Percentiles rank a stretch among this genome's conserved stretches.
Conservation (phyloP, 1,139 yeast species). For the Wickerhamomyces sp. region DNA sequence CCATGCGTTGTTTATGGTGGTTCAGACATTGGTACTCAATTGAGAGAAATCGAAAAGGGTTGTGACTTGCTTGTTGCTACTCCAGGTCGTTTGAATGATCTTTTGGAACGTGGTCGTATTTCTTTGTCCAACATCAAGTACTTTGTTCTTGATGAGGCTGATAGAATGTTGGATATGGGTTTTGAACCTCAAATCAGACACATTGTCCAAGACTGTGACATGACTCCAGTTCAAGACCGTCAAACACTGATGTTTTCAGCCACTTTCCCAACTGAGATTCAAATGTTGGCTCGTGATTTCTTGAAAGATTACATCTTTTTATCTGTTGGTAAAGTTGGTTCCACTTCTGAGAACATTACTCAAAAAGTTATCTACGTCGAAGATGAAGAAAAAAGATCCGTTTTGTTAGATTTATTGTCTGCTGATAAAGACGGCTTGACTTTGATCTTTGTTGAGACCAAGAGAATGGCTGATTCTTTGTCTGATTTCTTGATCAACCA, state of each 20-base stretch:
- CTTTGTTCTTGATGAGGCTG: constrained; percentile 97
- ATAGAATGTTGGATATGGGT: constrained; percentile 99
- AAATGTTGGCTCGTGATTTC: constrained; percentile 95
- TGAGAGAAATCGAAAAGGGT: constrained; percentile 86
- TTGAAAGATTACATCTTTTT: constrained; percentile 91
- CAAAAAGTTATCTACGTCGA: constrained; percentile 92
- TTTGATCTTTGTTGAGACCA: constrained; percentile 93
- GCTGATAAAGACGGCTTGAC: constrained; percentile 70
- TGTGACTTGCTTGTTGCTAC: constrained; percentile 96
- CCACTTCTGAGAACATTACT: constrained; percentile 95
- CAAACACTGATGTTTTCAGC: constrained; percentile 99
- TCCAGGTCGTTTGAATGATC: constrained; percentile 97
- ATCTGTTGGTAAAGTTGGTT: constrained; percentile 97
- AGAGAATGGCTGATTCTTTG: constrained; percentile 95
- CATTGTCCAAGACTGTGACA: constrained; percentile 95
- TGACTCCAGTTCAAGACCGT: constrained; percentile 88
- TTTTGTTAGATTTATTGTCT: constrained; percentile 81
- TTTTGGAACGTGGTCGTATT: constrained; percentile 90
- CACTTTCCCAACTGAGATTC: constrained; percentile 97
- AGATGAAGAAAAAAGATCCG: constrained; percentile 91
- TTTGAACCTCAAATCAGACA: constrained; percentile 99
- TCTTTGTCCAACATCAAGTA: constrained; percentile 87
- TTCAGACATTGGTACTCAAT: constrained; percentile 85
- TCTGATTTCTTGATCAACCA: constrained; percentile 88
- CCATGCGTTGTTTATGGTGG: constrained; percentile 98